Conservation (phyloP, 257 asterid genomes). For the Thymus mandschuricus region DNA sequence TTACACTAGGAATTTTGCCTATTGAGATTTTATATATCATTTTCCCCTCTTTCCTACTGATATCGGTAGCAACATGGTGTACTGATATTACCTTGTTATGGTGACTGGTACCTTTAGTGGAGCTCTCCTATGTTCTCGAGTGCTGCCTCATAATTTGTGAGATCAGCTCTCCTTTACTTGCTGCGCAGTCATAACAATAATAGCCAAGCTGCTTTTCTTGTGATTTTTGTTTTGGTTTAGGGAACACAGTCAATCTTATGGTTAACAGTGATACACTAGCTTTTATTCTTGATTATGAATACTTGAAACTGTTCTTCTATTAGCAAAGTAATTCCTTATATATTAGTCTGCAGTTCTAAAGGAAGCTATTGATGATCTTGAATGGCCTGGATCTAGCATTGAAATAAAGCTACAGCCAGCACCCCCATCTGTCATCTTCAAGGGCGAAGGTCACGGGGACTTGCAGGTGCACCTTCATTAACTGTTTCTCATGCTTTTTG, state of each 20-base stretch:
- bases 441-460: constrained; percentile 97
- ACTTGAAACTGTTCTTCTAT: background rate
- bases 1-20: background rate
- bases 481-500: background rate
- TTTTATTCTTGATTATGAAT: background rate
- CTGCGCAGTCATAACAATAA: background rate
- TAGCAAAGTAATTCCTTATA: constrained; percentile 34
- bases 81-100: background rate
- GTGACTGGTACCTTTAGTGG: background rate
- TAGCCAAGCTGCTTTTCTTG: background rate
- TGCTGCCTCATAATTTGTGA: too few relatives aligned
- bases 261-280: background rate
- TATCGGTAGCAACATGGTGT: background rate
- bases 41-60: background rate
- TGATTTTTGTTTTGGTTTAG: too few relatives aligned
- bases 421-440: constrained; percentile 87
- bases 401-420: constrained; percentile 70
- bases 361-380: constrained; percentile 98
- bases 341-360: constrained; percentile 88
- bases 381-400: constrained; percentile 97
- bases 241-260: background rate
- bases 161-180: background rate
- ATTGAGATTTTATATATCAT: background rate
- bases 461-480: constrained; percentile 61
- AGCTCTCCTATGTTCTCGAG: too few relatives aligned